Base-by-base conservation (phyloP, 1,284 basidiomycete species). In the Neonothopanus nambi region DNA sequence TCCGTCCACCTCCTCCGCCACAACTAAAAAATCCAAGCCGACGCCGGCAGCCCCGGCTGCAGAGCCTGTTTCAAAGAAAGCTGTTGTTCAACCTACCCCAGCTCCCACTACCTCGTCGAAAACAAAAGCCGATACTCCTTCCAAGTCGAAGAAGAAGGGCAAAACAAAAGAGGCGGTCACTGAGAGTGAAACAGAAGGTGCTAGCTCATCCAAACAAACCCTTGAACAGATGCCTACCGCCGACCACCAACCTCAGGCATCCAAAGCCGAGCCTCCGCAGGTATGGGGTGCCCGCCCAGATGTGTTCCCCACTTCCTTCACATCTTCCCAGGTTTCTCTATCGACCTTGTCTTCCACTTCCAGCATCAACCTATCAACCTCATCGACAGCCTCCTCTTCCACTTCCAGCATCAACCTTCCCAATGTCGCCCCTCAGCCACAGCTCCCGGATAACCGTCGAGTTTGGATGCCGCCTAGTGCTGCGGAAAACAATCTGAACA, bases 171-270 rank as follows among this genome's bases (percentile, higher is more conserved):
- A 39, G 3, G 36, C 41, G 23, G 55, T 54, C 17, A 45, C 40
- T 15, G 38, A 58, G 15, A 9, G 3, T 13, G 30, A 33, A 13
- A 56, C 59, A 12, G 55, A 57, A 3, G 57, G 55, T 6, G 53
- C 58, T 13, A 57, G 57, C 44, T 61, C 57, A 21, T 56, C 57
- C 21, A 55, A 57, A 40, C 54, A 55, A 13, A 60, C 52, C 17
- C 46, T 58, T 7, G 60, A 61, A 15, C 57, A 59, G 42, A 55
- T 57, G 30, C 30, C 30, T 13, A 33, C 13, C 8, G 12, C 44
- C n/a, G 17, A 21, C 33, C 51, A 52, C 8, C n/a, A 36, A 24
- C 20, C 35, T 18, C 38, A 15, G 3, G 24, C 36, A 24, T 28
- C 51, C 24, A 21, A 17, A 38, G 26, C 39, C 9, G 30, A 5